phyloP scores from a whole-genome alignment of 495 filamentous ascomycete genomes.

The Talaromyces adpressus region DNA sequence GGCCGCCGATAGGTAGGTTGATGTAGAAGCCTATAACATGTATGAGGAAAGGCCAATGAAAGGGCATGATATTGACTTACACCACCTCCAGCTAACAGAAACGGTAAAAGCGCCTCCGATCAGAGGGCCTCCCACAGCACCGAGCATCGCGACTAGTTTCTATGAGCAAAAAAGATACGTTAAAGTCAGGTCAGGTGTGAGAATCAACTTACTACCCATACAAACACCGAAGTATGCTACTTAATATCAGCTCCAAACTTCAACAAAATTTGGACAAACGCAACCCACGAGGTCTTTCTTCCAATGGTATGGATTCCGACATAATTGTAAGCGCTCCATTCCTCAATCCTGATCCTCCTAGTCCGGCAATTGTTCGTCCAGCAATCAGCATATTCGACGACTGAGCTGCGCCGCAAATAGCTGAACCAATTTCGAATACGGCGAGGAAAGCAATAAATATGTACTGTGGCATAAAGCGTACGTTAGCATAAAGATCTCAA shows the following conservation, averaged over 20 bases:
- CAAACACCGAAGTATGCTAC: too few relatives aligned
- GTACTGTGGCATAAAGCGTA: conserved; percentile 14
- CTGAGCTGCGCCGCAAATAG: conserved; percentile 9
- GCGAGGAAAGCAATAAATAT: conserved; percentile 18
- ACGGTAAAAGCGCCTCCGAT: conserved; percentile 49
- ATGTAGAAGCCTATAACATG: conserved; percentile 39
- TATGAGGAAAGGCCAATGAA: background rate
- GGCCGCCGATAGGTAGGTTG: conserved; percentile 46
- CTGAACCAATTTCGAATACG: conserved; percentile 14
- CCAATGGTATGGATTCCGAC: background rate
- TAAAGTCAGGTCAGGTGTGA: background rate
- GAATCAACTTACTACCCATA: too few relatives aligned
- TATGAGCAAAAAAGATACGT: conserved; percentile 2
- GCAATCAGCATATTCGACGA: conserved; percentile 15
- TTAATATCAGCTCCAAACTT: too few relatives aligned
- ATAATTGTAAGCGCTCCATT: conserved; percentile 17
- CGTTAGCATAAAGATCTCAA: background rate
- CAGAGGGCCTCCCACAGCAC: conserved; percentile 36
- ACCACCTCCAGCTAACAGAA: conserved; percentile 42
- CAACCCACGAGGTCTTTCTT: background rate
- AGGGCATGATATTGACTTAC: conserved; percentile 14
- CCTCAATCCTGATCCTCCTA: conserved; percentile 15
- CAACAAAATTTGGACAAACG: too few relatives aligned
- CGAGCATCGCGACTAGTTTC: conserved; percentile 17
- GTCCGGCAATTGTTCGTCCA: conserved; percentile 15